Evolutionary conservation across 169 alveolate genomes (phyloP), one percentile per base, ranked within the genome.

Genomic region (Plasmodium gonderi): DNA sequence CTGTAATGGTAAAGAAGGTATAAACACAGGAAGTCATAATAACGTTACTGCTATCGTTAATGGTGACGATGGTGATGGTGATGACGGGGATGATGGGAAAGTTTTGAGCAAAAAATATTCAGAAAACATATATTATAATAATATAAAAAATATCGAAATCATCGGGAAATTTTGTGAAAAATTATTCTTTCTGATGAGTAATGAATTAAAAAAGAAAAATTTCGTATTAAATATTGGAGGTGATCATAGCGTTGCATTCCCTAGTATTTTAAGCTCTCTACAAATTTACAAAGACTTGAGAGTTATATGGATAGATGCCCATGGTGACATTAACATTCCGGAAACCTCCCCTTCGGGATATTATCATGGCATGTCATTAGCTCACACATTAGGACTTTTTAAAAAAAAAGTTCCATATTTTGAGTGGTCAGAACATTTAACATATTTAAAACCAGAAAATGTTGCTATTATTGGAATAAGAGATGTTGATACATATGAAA

Each of bases 261-360:
- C 96, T 6, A 91, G 96, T 20, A 81, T 95, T 36, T 36, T 83
- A 26, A 95, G 95, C 5, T 36, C 91, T 29, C 69, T 90, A 72
- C 87, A 91, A 33, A 82, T 65, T 11, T 87, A 76, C 65, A 85
- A 89, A n/a, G 67, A 94, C n/a, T 51, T 91, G 23, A 94, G 82
- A 68, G 92, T 95, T 4, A 47, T 95, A 14, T 95, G 97, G 97
- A 75, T 95, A 7, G 97, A 95, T 90, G 97, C 97, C 20, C 97
- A 95, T 87, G 95, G 94, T 1, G 97, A 95, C 64, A 89, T 91
- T 31, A 94, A 94, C 81, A 81, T 92, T n/a, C 96, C 96, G 5
- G 94, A 47, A n/a, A 92, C 95, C 7, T 64, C 96, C 8, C 96
- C 96, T 11, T 91, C 95, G 0, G 92, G 94, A 36, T 91, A 95